A percentile compares a stretch with the other conserved stretches of the same genome.
phyloP scores from a whole-genome alignment of 163 green algal genomes.

The Trebouxia gelatinosa region DNA sequence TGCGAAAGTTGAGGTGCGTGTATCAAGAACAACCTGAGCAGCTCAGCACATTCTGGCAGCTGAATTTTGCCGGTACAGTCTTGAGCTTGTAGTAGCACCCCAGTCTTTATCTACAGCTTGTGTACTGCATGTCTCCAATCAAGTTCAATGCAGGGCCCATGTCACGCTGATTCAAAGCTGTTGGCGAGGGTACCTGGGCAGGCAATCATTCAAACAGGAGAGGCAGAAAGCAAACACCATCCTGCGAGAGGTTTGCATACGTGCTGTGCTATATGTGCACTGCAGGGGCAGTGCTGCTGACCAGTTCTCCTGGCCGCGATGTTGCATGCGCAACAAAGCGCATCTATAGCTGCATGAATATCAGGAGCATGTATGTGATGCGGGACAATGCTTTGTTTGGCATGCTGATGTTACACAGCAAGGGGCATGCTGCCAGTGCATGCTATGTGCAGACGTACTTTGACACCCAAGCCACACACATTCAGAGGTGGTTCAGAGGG shows the following conservation, averaged over 20 bases:
- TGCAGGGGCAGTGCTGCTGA: background rate
- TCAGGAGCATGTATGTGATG: background rate
- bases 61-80: background rate
- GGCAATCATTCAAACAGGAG: constrained; percentile 1
- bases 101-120: background rate
- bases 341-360: background rate
- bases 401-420: background rate
- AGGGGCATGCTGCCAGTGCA: background rate
- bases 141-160: background rate
- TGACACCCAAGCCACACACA: constrained; percentile 21
- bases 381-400: background rate
- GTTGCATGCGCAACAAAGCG: background rate
- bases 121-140: background rate
- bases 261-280: background rate
- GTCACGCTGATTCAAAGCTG: constrained; percentile 15
- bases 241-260: background rate
- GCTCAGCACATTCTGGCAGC: background rate
- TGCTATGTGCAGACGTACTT: constrained; percentile 30
- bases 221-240: background rate
- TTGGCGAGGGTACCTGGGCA: constrained; percentile 29
- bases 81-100: background rate
- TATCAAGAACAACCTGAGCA: background rate
- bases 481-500: constrained; percentile 27
- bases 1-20: constrained; percentile 3
- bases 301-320: too few species aligned